phyloP scores from a whole-genome alignment of 306 rosid genomes.

The Corylus avellana region DNA sequence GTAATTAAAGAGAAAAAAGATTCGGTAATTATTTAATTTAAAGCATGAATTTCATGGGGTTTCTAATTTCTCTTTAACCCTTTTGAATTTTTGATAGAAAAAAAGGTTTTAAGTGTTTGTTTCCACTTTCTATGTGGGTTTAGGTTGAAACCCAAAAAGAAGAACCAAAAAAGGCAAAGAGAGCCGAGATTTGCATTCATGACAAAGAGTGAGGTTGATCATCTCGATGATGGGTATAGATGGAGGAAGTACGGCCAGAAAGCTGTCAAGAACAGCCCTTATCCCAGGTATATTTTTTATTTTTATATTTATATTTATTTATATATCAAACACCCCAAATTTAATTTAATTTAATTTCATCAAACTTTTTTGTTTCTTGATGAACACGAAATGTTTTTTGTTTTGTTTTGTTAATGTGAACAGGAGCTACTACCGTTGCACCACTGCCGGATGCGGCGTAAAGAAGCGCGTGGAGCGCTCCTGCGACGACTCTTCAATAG shows the following conservation, averaged over 20 bases:
- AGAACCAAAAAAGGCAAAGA: constrained; percentile 66
- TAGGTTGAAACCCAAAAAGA: constrained; percentile 77
- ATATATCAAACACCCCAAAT: not conserved
- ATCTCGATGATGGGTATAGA: constrained; percentile 80
- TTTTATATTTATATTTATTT: not conserved
- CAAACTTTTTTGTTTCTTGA: constrained; percentile 11
- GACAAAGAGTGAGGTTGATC: constrained; percentile 89
- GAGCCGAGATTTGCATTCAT: constrained; percentile 80
- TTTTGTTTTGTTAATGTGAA: not conserved
- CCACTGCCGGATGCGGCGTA: constrained; percentile 65
- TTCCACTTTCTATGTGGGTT: constrained; percentile 8
- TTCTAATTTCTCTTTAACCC: not conserved
- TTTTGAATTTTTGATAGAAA: not conserved
- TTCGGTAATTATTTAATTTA: not conserved
- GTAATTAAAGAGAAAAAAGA: constrained; percentile 11
- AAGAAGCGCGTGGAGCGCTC: constrained; percentile 94
- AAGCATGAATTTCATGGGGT: not conserved
- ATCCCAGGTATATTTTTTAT: constrained; percentile 60
- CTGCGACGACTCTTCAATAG: constrained; percentile 54
- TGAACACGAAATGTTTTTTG: constrained; percentile 2
- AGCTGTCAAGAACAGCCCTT: constrained; percentile 93
- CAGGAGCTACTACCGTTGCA: constrained; percentile 98
- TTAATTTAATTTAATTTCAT: not conserved
- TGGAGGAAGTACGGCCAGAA: constrained; percentile 99
- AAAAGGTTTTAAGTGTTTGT: not conserved